Evolutionary conservation across 2,329 filamentous ascomycete genomes (phyloP).

Genomic region (Nigrospora osmanthi): DNA sequence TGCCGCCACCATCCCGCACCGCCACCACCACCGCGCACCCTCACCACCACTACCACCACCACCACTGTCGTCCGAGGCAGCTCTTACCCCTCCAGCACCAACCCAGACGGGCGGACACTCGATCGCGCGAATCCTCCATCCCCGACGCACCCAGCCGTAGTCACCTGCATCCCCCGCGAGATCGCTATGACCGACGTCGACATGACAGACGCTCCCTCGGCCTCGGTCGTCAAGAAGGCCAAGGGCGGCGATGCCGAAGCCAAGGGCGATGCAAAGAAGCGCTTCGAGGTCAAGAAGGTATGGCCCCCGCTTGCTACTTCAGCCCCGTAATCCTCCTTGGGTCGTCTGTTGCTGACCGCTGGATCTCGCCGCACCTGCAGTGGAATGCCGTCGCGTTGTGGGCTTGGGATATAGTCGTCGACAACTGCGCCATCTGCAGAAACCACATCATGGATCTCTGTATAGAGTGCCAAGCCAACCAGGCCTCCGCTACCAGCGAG

Average conservation of each 20-base stretch:
- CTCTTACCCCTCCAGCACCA: too few relatives aligned
- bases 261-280: constrained; percentile 72
- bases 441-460: constrained; percentile 99
- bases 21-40: too few relatives aligned
- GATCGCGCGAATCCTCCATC: too few relatives aligned
- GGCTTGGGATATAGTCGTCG: constrained; percentile 99
- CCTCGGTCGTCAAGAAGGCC: constrained; percentile 39
- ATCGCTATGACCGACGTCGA: constrained; percentile 83
- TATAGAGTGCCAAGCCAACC: constrained; percentile 98
- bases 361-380: constrained; percentile 34
- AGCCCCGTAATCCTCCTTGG: background rate
- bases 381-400: constrained; percentile 98
- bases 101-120: too few relatives aligned
- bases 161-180: background rate
- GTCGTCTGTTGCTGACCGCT: background rate
- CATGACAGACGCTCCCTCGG: constrained; percentile 77
- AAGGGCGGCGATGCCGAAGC: constrained; percentile 36
- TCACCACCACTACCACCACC: too few relatives aligned
- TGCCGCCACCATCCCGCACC: too few relatives aligned
- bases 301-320: constrained; percentile 4
- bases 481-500: constrained; percentile 92
- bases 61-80: too few relatives aligned
- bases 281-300: constrained; percentile 99
- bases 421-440: constrained; percentile 98
- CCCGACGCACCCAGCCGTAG: too few relatives aligned